Evolutionary conservation across 805 yeast genomes (phyloP), one percentile per base, ranked within the genome.

Genomic region (Myxozyma neglecta): DNA sequence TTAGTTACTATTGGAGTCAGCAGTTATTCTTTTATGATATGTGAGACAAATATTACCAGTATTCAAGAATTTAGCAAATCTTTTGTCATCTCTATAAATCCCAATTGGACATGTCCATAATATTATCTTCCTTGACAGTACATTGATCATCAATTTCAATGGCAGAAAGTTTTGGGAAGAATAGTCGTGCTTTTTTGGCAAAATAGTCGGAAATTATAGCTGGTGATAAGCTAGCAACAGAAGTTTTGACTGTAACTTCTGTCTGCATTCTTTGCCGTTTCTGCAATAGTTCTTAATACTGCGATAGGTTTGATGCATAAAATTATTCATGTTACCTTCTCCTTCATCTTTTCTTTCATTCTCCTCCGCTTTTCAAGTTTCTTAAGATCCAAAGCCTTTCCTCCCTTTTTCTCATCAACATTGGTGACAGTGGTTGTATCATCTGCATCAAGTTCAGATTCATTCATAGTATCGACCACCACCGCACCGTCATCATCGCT

Each of bases 141-240:
- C 48, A 63, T 48, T 16, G 42, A 42, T 64, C 68, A 42, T 58
- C 60, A 16, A 64, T 60, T 46, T 64, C 68, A 37, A 64, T 42
- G 16, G 61, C 24, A 1, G 66, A 57, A 20, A 64, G 32, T 11
- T 59, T 43, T 3, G 66, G 66, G 24, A 58, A 42, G 46, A 59
- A 54, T 3, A 56, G 24, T 3, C 64, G 52, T 8, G 64, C 64
- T 14, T 47, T 56, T 44, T 63, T 64, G 11, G 61, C 56, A 11
- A 64, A 29, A 50, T 63, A 63, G 49, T 64, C 68, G 10, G 68
- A 51, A 8, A 64, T 56, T 10, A 61, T 54, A 29, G 20, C 20
- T 18, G 67, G 58, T 14, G 34, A 45, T 14, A 46, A 6, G 10
- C 29, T 10, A 3, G 63, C 57, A 7, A 64, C 35, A n/a, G 48